A percentile compares a stretch with the other conserved stretches of the same genome.
phyloP scores from a whole-genome alignment of 148 eudicot genomes.

The Persicaria maculosa region DNA sequence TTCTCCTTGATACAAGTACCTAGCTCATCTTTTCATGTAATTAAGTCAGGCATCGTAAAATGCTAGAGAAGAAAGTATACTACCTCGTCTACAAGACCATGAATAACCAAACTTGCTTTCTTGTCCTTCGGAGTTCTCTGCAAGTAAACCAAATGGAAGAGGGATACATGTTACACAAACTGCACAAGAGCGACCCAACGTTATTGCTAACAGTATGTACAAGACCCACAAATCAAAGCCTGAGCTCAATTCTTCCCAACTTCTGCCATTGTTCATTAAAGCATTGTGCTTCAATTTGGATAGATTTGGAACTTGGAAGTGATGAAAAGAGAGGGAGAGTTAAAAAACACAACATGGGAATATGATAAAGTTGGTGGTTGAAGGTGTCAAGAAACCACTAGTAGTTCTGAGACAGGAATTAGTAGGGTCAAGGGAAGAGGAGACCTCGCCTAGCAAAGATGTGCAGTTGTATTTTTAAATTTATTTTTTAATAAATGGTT shows the following conservation, averaged over 20 bases:
- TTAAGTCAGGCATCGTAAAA: neutral
- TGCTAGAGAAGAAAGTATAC: neutral
- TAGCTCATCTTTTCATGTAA: neutral
- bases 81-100: constrained; percentile 90
- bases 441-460: neutral
- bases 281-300: neutral
- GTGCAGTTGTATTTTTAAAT: neutral
- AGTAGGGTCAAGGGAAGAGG: neutral
- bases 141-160: constrained; percentile 14
- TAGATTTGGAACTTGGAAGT: neutral
- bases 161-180: neutral
- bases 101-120: constrained; percentile 82
- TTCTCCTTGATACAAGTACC: neutral
- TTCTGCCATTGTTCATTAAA: neutral
- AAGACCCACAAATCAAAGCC: constrained; percentile 1
- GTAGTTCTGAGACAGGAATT: neutral
- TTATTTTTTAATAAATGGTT: neutral
- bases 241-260: neutral
- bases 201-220: neutral
- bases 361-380: neutral
- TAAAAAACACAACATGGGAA: neutral
- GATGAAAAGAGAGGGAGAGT: neutral
- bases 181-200: neutral
- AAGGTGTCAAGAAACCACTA: neutral
- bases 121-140: constrained; percentile 96